phyloP scores from a whole-genome alignment of 2,329 filamentous ascomycete genomes.

The Thelonectria discophora region DNA sequence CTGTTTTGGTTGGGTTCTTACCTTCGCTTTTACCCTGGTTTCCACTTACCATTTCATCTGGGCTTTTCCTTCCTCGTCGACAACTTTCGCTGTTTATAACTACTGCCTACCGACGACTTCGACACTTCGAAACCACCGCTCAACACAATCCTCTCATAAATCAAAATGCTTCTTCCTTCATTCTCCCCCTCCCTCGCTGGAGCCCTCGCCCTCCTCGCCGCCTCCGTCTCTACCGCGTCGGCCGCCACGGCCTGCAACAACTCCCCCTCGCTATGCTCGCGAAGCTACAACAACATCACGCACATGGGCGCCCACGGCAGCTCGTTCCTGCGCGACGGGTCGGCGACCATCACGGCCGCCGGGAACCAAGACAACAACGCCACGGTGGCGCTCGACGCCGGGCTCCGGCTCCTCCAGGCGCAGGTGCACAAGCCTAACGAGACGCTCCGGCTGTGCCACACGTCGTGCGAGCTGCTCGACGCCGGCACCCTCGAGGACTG shows the following conservation, averaged over 20 bases:
- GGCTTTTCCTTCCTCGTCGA: background rate
- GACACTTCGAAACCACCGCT: background rate
- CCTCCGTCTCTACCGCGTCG: conserved; percentile 32
- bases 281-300: conserved; percentile 78
- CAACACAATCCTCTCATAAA: background rate
- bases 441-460: conserved; percentile 75
- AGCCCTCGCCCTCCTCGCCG: conserved; percentile 35
- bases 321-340: conserved; percentile 73
- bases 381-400: conserved; percentile 73
- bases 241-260: conserved; percentile 75
- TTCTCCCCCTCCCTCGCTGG: conserved; percentile 33
- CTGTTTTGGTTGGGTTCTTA: background rate
- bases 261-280: conserved; percentile 75
- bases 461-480: conserved; percentile 72
- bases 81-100: background rate
- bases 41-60: conserved; percentile 2
- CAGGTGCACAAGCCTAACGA: conserved; percentile 73
- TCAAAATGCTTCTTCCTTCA: conserved; percentile 36
- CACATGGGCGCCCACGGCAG: conserved; percentile 81
- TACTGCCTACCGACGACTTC: too few relatives aligned
- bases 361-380: conserved; percentile 81
- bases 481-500: conserved; percentile 72
- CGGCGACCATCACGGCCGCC: conserved; percentile 67
- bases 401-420: conserved; percentile 74
- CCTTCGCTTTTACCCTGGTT: conserved; percentile 17